Conservation (phyloP, 257 asterid species). For the Capsicum baccatum region DNA sequence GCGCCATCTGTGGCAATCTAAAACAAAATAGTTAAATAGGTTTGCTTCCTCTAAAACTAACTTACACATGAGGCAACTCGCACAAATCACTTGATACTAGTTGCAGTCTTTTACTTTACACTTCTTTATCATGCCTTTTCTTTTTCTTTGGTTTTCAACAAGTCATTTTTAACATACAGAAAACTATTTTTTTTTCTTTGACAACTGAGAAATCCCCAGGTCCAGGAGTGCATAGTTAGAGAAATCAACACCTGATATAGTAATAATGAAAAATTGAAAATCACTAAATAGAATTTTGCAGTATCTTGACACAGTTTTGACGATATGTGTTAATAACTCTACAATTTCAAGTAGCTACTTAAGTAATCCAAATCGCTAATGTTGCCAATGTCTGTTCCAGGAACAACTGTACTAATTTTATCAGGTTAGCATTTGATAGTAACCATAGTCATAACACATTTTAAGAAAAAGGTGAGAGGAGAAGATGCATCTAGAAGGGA, state of each 20-base stretch:
- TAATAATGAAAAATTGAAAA: not conserved
- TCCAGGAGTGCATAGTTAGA: not conserved
- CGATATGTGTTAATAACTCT: not conserved
- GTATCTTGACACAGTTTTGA: not conserved
- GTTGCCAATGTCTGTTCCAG: not conserved
- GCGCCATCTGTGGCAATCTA: slow-evolving; percentile 15
- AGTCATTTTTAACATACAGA: not conserved
- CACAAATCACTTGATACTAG: slow-evolving; percentile 16
- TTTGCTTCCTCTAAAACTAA: not conserved
- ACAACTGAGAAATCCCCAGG: not conserved
- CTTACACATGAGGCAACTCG: not conserved
- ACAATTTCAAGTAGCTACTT: not conserved
- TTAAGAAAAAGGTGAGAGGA: not conserved
- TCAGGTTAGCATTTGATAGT: not conserved
- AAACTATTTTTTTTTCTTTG: not conserved
- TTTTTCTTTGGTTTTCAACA: not conserved
- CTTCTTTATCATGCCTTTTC: not conserved
- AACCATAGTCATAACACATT: slow-evolving; percentile 24
- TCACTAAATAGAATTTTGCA: not conserved
- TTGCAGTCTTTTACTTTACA: not conserved
- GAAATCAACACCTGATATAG: not conserved
- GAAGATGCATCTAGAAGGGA: slow-evolving; percentile 8
- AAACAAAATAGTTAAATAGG: not conserved
- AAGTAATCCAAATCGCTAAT: not conserved
- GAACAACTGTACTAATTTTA: not conserved